Evolutionary conservation across 2,329 filamentous ascomycete genomes (phyloP), one percentile per base, ranked within the genome.

Genomic region (Monilinia fructigena): DNA sequence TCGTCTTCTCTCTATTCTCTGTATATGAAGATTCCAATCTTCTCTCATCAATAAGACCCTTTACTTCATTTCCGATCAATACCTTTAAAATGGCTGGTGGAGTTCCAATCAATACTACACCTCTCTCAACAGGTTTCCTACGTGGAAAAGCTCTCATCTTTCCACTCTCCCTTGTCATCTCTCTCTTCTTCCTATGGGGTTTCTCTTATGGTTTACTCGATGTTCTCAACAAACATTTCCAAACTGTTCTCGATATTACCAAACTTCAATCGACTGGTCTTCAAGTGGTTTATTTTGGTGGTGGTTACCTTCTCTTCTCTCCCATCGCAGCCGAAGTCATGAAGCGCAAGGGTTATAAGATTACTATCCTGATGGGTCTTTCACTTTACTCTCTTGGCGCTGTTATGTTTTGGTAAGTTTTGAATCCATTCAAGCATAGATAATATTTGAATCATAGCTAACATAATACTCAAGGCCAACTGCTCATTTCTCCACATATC

Each of bases 141-240:
- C 78, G 66, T 75, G 78, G 76, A 58, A 72, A 66, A 47, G 72
- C 72, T 18, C 79, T 83, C 63, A 80, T 84, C 73, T 77, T 81
- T 69, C 82, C 82, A 12, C 78, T 84, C 58, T 80, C 73, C 70
- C 83, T 69, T 73, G 91, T 95, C 40, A 90, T 90, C 4, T 83
- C 94, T 8, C 80, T 96, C 0, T 96, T 96, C 78, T 86, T 96
- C 70, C 80, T 96, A 3, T 96, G 92, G 92, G 93, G 93, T 0
- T 89, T 96, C 68, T 92, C 92, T 0, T 96, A 96, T 72, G 93
- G 93, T 0, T 82, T 97, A 2, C 81, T 97, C 8, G 92, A 94
- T 74, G 89, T 89, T 0, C 83, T 97, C 38, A 96, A 96, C 75
- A 84, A 83, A 28, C 88, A 86, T 23, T 87, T 92, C 66, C 87